Percentiles rank a stretch among this genome's conserved stretches.
These are phyloP conservation scores for Gossypium australe DNA, from an alignment of 345 rosid genomes.

Conservation along the genomic window DNA sequence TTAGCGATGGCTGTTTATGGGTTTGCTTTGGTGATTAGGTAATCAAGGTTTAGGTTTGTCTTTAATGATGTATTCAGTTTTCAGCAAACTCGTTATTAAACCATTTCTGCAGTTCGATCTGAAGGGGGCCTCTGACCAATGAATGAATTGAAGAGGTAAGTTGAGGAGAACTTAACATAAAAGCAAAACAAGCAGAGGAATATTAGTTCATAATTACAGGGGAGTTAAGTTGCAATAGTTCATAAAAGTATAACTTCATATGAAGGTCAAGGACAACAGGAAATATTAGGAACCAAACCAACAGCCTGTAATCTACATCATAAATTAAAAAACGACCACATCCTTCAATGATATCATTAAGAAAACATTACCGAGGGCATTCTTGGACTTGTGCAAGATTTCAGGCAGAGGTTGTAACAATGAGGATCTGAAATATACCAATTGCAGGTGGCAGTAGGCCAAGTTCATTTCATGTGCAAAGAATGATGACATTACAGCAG, in stretches of 20 bases:
- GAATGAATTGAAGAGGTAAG: neutral
- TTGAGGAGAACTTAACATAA: neutral
- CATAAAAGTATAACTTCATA: neutral
- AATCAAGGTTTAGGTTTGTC: neutral
- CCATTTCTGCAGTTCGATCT: no score
- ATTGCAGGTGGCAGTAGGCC: neutral
- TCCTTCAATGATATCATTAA: neutral
- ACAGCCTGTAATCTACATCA: neutral
- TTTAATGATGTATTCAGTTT: neutral
- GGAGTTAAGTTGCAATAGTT: neutral
- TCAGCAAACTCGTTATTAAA: neutral
- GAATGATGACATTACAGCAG: neutral
- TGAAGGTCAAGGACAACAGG: no score
- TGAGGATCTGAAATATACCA: constrained; percentile 62
- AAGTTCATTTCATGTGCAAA: neutral
- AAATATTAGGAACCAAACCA: neutral
- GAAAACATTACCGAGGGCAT: constrained; percentile 25
- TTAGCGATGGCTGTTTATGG: neutral
- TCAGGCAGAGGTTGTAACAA: constrained; percentile 71
- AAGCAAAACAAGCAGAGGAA: neutral
- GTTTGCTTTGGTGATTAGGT: neutral
- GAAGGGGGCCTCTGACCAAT: neutral
- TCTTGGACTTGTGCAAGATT: constrained; percentile 68
- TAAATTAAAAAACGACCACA: neutral
- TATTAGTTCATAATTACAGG: neutral